phyloP scores from a whole-genome alignment of 1,284 basidiomycete genomes.

The Tausonia pullulans region DNA sequence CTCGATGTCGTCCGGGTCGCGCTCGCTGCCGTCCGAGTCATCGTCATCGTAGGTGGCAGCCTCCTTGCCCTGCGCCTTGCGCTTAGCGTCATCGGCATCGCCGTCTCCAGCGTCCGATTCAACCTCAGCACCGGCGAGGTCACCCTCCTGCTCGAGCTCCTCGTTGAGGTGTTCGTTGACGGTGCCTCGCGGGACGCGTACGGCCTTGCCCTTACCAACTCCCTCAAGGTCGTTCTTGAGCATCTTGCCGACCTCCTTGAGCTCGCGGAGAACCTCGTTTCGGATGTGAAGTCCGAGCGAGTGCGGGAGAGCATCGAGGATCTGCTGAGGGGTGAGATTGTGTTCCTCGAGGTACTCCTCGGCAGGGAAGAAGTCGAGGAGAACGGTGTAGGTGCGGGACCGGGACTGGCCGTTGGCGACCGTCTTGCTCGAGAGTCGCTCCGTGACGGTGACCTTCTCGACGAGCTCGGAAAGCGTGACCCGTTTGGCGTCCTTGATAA shows the following conservation, averaged over 20 bases:
- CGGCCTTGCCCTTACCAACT: constrained; percentile 64
- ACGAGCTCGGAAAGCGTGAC: constrained; percentile 82
- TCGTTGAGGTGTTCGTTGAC: constrained; percentile 36
- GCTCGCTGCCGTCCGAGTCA: constrained; percentile 42
- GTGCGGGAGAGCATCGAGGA: constrained; percentile 60
- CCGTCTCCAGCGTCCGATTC: constrained; percentile 57
- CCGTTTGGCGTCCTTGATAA: constrained; percentile 83
- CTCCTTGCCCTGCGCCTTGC: constrained; percentile 49
- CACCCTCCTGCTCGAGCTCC: constrained; percentile 35
- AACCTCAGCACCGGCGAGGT: constrained; percentile 41
- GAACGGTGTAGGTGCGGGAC: constrained; percentile 69
- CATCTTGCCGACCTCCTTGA: constrained; percentile 76
- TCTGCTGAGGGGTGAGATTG: constrained; percentile 59
- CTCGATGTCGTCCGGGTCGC: constrained; percentile 50
- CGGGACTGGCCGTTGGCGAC: constrained; percentile 44
- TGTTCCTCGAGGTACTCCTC: constrained; percentile 80
- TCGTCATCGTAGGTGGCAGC: constrained; percentile 58
- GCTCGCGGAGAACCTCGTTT: constrained; percentile 74
- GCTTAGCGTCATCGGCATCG: constrained; percentile 61
- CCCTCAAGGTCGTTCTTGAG: constrained; percentile 66
- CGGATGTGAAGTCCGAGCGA: constrained; percentile 75
- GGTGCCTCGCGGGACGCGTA: constrained; percentile 26
- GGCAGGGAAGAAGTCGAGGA: constrained; percentile 75
- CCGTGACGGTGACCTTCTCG: constrained; percentile 71
- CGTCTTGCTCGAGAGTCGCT: constrained; percentile 59